These are phyloP conservation scores for Cyberlindnera mycetangii DNA, from an alignment of 805 yeast species.

Conservation along the genomic window DNA sequence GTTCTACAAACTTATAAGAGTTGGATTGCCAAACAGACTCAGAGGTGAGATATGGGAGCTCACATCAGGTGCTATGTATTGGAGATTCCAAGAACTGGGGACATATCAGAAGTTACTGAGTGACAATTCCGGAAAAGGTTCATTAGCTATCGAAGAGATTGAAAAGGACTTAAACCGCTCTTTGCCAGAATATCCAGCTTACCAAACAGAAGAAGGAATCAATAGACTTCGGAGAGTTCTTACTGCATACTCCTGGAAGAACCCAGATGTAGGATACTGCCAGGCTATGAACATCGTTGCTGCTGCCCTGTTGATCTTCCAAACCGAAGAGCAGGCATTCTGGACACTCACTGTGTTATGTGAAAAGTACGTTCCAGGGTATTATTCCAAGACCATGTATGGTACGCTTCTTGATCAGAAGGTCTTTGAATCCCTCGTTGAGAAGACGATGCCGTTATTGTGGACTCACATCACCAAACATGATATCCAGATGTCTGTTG, in stretches of 20 bases:
- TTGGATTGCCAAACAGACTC: conserved; percentile 90
- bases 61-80: conserved; percentile 79
- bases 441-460: conserved; percentile 82
- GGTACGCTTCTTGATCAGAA: conserved; percentile 93
- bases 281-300: conserved; percentile 97
- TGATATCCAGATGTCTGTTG: conserved; percentile 90
- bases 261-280: conserved; percentile 96
- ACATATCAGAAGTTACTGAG: conserved; percentile 58
- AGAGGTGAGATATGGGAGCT: conserved; percentile 98
- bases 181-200: conserved; percentile 93
- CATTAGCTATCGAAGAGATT: conserved; percentile 92
- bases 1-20: conserved; percentile 80
- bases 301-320: conserved; percentile 74
- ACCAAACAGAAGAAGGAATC: conserved; percentile 84
- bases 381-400: conserved; percentile 95
- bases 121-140: conserved; percentile 58
- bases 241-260: conserved; percentile 94
- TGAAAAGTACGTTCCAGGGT: conserved; percentile 88
- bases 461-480: conserved; percentile 76
- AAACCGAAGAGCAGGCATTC: conserved; percentile 96
- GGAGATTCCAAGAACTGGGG: conserved; percentile 58
- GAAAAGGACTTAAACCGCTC: conserved; percentile 95
- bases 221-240: conserved; percentile 79
- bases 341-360: conserved; percentile 85
- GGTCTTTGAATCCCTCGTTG: conserved; percentile 88